phyloP scores from a whole-genome alignment of 2,329 filamentous ascomycete species.

The Bipolaris oryzae region DNA sequence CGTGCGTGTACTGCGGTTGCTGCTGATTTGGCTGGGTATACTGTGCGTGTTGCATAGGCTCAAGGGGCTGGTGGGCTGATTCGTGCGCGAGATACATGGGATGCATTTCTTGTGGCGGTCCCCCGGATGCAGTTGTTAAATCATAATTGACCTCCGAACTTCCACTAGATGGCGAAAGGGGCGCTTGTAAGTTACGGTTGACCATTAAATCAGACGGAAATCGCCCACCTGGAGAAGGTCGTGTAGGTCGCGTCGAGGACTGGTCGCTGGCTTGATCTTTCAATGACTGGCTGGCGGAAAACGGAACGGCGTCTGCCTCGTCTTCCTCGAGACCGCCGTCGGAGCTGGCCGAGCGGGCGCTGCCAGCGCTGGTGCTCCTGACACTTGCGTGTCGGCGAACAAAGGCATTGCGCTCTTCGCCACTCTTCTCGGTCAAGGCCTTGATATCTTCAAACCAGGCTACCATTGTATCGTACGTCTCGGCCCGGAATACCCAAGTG shows the following conservation, averaged over 20 bases:
- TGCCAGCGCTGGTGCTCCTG: slow-evolving; percentile 73
- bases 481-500: slow-evolving; percentile 71
- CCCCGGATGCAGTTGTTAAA: slow-evolving; percentile 64
- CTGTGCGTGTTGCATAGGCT: slow-evolving; percentile 15
- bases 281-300: slow-evolving; percentile 63
- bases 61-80: slow-evolving; percentile 25
- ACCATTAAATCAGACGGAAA: slow-evolving; percentile 95
- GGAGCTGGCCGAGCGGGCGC: slow-evolving; percentile 58
- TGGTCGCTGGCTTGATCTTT: slow-evolving; percentile 46
- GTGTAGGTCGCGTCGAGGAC: slow-evolving; percentile 57
- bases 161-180: slow-evolving; percentile 80
- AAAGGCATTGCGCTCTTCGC: slow-evolving; percentile 86
- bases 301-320: slow-evolving; percentile 69
- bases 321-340: slow-evolving; percentile 53
- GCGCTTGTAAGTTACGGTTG: slow-evolving; percentile 81
- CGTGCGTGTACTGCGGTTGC: slow-evolving; percentile 20
- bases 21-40: slow-evolving; percentile 16
- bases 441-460: slow-evolving; percentile 96
- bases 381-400: slow-evolving; percentile 81
- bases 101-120: slow-evolving; percentile 53
- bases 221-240: slow-evolving; percentile 90
- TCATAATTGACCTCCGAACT: slow-evolving; percentile 71
- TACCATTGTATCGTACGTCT: slow-evolving; percentile 89
- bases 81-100: slow-evolving; percentile 30
- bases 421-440: slow-evolving; percentile 82